Evolutionary conservation across 352 stramenopile genomes (phyloP), one percentile per base, ranked within the genome.

Genomic region (Globisporangium nunn): DNA sequence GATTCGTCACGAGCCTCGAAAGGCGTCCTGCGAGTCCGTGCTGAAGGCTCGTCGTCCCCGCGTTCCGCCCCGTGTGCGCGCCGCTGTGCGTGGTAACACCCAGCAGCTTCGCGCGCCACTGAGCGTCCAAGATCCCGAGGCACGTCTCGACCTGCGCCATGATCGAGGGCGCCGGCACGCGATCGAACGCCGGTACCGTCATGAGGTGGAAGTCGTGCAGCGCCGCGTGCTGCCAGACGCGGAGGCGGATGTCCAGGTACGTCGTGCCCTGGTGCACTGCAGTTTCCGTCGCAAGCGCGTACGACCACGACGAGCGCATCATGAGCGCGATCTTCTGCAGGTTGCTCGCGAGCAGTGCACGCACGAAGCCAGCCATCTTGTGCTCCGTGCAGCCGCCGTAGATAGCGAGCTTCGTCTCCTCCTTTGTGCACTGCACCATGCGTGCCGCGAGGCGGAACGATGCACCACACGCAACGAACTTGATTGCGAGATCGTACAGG

Each of bases 151-250:
- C 44, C 0, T 64, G 65, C 45, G 72, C 51, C 15, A 87, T 62
- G 48, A 82, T 68, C 11, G 49, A 52, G 1, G 65, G 61, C n/a
- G 66, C 60, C 2, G 75, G 73, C 8, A 74, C 37, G 30, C 70
- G 57, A 46, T 81, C 75, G 28, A 85, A 85, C 15, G 62, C 59
- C 0, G 78, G 78, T 5, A 86, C 40, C 1, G 64, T 65, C 18
- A 86, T 53, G 15, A 88, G 50, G 61, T 88, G 75, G 48, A 88
- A 82, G 54, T 88, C 75, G 29, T 79, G 71, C 43, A 83, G 56
- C 10, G 63, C 62, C 14, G 65, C 54, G 50, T 76, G 79, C 46
- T 85, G 74, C 73, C 72, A 85, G 15, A 88, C 55, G 0, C 74
- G 75, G 28, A 86, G 53, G 37, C 78, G 78, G 10, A 88, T 59